These are phyloP conservation scores for Magnolia changhungtana DNA, from an alignment of 164 flowering plant species.

Conservation along the genomic window DNA sequence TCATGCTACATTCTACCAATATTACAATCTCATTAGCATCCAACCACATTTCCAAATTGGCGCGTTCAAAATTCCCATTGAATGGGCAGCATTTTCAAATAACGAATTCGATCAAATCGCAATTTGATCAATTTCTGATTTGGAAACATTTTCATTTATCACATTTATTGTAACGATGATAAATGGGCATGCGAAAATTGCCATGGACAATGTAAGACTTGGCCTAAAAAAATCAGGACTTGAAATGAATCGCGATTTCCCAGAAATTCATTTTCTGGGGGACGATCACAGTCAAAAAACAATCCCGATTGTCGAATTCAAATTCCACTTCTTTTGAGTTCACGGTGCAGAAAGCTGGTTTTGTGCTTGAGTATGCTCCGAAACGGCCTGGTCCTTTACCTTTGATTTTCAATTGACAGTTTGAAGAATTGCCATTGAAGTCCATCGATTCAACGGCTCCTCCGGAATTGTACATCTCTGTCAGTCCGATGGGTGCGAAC, in stretches of 20 bases:
- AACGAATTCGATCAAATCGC: no score
- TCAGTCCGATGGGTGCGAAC: constrained; percentile 59
- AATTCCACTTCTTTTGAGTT: constrained; percentile 33
- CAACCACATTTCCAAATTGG: no score
- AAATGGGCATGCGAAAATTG: not conserved
- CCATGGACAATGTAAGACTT: not conserved
- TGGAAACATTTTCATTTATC: no score
- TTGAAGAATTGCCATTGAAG: constrained; percentile 9
- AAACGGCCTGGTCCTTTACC: constrained; percentile 55
- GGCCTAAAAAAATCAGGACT: constrained; percentile 7
- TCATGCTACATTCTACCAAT: no score
- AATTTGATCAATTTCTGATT: no score
- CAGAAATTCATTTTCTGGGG: constrained; percentile 33
- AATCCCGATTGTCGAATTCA: constrained; percentile 25
- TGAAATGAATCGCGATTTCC: constrained; percentile 39
- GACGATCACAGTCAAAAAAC: constrained; percentile 35
- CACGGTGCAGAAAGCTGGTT: constrained; percentile 38
- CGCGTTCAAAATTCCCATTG: no score
- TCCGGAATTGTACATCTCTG: constrained; percentile 67
- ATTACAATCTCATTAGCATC: no score
- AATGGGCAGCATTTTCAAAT: no score
- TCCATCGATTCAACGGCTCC: constrained; percentile 53
- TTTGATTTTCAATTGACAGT: constrained; percentile 25
- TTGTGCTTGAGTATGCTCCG: constrained; percentile 49
- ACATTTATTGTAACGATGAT: not conserved